Evolutionary conservation across 805 yeast species (phyloP).

Genomic region (Candida ovalis): DNA sequence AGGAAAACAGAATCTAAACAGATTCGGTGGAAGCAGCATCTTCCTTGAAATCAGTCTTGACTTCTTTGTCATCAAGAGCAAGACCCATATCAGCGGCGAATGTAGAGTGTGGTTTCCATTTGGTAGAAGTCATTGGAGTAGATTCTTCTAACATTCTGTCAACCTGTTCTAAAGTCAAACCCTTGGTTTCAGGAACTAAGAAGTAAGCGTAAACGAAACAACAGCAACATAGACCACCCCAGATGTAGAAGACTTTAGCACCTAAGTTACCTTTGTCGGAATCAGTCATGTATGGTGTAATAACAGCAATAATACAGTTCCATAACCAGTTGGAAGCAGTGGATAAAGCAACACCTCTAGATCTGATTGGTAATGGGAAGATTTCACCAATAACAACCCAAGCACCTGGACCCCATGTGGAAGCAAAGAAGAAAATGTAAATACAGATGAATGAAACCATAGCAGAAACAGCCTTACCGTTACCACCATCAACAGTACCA

Average conservation of each 20-base stretch:
- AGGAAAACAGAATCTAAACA: constrained; percentile 3
- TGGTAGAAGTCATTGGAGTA: constrained; percentile 31
- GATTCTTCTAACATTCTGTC: constrained; percentile 43
- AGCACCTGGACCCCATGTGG: constrained; percentile 80
- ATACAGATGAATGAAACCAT: constrained; percentile 45
- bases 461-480: constrained; percentile 28
- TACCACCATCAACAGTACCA: constrained; percentile 29
- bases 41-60: constrained; percentile 16
- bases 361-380: constrained; percentile 71
- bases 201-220: constrained; percentile 67
- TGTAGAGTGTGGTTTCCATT: constrained; percentile 34
- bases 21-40: constrained; percentile 11
- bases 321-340: constrained; percentile 79
- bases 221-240: constrained; percentile 49
- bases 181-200: constrained; percentile 75
- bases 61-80: constrained; percentile 18
- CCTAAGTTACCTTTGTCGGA: constrained; percentile 59
- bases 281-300: constrained; percentile 71
- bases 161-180: constrained; percentile 78
- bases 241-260: constrained; percentile 64
- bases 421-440: constrained; percentile 73
- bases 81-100: constrained; percentile 29
- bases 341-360: constrained; percentile 65
- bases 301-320: constrained; percentile 73
- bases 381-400: constrained; percentile 65